Conservation (phyloP, 1,139 yeast genomes). For the Pichia terricola region DNA sequence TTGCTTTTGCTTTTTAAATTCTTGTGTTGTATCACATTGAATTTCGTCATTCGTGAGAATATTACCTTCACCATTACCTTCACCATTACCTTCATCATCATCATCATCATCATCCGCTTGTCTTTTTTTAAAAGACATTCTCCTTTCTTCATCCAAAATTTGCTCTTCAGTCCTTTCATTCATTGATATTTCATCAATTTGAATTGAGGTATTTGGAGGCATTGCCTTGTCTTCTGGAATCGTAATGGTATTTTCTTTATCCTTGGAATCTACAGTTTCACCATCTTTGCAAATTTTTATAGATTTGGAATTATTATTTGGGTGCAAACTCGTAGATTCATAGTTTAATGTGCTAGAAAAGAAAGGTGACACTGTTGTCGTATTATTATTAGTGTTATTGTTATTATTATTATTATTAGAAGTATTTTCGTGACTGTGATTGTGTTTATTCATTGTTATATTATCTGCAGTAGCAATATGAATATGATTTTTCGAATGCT, state of each 20-base stretch:
- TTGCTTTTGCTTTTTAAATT: not conserved
- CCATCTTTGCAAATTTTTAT: conserved; percentile 1
- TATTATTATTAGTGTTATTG: not conserved
- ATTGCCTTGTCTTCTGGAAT: not conserved
- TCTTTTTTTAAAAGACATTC: conserved; percentile 47
- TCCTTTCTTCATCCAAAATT: conserved; percentile 27
- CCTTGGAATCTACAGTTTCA: not conserved
- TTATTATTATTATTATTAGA: not conserved
- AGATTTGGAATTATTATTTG: conserved; percentile 1
- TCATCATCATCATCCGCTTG: conserved; percentile 37
- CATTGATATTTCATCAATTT: conserved; percentile 7
- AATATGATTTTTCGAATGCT: not conserved
- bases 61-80: conserved; percentile 19
- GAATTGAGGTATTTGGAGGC: not conserved
- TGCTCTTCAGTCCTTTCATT: conserved; percentile 14
- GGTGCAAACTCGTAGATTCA: conserved; percentile 1
- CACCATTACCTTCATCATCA: conserved; percentile 4
- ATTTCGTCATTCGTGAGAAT: conserved; percentile 15
- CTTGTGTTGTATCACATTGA: too few relatives aligned
- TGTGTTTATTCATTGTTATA: not conserved
- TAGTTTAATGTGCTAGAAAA: conserved; percentile 2
- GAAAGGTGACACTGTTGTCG: conserved; percentile 12
- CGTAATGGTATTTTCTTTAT: conserved; percentile 1
- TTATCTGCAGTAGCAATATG: not conserved
- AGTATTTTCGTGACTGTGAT: not conserved